phyloP scores from a whole-genome alignment of 2,329 filamentous ascomycete genomes.

The Harringtonia aguacate region DNA sequence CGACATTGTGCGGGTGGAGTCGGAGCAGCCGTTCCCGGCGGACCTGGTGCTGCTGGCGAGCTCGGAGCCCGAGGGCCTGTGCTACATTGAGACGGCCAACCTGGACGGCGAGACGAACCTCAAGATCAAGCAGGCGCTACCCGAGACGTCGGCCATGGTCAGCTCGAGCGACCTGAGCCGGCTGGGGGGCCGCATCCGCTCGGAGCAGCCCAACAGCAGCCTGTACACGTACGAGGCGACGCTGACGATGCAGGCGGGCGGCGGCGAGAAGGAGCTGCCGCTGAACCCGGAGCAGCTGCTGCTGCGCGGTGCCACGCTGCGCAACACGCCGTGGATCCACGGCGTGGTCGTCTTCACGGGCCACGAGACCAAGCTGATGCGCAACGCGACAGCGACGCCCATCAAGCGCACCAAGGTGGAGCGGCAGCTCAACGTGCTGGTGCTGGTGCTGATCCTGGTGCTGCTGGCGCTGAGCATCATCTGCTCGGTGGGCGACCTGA shows the following conservation, averaged over 20 bases:
- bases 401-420: slow-evolving; percentile 98
- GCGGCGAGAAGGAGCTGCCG: slow-evolving; percentile 85
- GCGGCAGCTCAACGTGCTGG: slow-evolving; percentile 84
- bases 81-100: slow-evolving; percentile 98
- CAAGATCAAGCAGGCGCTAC: slow-evolving; percentile 96
- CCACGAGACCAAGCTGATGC: slow-evolving; percentile 98
- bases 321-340: slow-evolving; percentile 96
- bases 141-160: slow-evolving; percentile 81
- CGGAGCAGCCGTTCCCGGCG: slow-evolving; percentile 88
- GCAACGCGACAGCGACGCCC: slow-evolving; percentile 90
- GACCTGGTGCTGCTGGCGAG: slow-evolving; percentile 87
- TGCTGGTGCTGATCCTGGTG: slow-evolving; percentile 79
- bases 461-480: slow-evolving; percentile 77
- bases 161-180: slow-evolving; percentile 78
- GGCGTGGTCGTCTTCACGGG: slow-evolving; percentile 94
- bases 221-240: slow-evolving; percentile 97
- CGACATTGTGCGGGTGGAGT: slow-evolving; percentile 86
- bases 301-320: slow-evolving; percentile 81
- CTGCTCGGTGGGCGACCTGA: slow-evolving; percentile 82
- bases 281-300: slow-evolving; percentile 88
- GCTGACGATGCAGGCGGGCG: slow-evolving; percentile 78
- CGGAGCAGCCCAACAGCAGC: slow-evolving; percentile 96
- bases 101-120: slow-evolving; percentile 96
- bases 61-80: slow-evolving; percentile 93
- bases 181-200: slow-evolving; percentile 76